These are phyloP conservation scores for Paramecium bursaria DNA, from an alignment of 73 alveolate species.

Conservation along the genomic window DNA sequence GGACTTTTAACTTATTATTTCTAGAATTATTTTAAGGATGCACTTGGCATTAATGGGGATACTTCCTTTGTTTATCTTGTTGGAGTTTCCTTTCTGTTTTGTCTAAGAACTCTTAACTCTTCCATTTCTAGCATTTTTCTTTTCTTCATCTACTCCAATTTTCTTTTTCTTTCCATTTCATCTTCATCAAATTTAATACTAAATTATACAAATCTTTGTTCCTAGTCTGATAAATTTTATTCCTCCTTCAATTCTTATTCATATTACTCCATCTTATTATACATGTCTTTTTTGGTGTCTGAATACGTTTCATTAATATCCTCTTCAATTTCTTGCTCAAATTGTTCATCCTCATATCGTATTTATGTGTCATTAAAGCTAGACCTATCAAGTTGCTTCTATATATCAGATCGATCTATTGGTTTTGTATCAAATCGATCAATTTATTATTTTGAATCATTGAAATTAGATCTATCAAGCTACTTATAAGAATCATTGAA, in stretches of 20 bases:
- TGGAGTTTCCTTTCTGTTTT: conserved; percentile 14
- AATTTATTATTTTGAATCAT: not conserved
- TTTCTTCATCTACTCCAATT: conserved; percentile 12
- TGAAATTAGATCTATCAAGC: not conserved
- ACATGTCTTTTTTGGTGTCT: no score
- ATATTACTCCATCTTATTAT: conserved; percentile 33
- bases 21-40: conserved; percentile 21
- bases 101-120: conserved; percentile 16
- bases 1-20: no score
- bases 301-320: no score
- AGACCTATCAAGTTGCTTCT: conserved; percentile 9
- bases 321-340: conserved; percentile 30
- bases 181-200: conserved; percentile 51
- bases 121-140: conserved; percentile 54
- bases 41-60: conserved; percentile 56
- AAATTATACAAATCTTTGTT: conserved; percentile 23
- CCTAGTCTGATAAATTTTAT: conserved; percentile 25
- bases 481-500: not conserved
- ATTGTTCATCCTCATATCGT: conserved; percentile 18
- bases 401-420: not conserved
- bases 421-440: conserved; percentile 25
- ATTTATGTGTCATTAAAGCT: not conserved
- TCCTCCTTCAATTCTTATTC: conserved; percentile 16
- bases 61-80: not conserved
- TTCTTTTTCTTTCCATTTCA: conserved; percentile 11